Percentiles rank a stretch among this genome's conserved stretches.
Conservation (phyloP, 148 eudicot species). For the Rhododendron ovatum region DNA sequence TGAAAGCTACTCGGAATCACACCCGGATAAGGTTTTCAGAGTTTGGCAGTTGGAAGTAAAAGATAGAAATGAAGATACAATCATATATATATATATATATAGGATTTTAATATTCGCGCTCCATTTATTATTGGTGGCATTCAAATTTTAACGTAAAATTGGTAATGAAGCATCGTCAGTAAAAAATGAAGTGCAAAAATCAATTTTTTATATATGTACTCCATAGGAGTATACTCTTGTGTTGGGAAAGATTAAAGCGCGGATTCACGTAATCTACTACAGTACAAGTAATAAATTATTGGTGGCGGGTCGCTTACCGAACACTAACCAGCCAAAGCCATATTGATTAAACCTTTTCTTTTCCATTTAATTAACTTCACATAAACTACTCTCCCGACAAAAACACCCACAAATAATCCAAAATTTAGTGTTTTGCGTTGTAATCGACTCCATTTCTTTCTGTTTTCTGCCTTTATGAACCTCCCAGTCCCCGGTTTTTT, state of each 20-base stretch:
- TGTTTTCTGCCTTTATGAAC: neutral
- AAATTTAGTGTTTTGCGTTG: neutral
- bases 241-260: neutral
- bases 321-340: neutral
- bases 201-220: too few species aligned
- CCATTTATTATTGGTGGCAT: too few species aligned
- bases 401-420: neutral
- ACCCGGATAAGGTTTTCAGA: neutral
- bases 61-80: too few species aligned
- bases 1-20: neutral
- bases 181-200: too few species aligned
- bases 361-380: neutral
- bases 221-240: too few species aligned
- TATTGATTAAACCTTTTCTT: neutral
- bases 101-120: too few species aligned
- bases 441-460: conserved; percentile 2
- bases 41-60: neutral
- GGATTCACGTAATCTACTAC: neutral
- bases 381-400: neutral
- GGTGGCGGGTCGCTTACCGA: neutral
- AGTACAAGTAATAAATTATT: neutral
- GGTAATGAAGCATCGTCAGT: too few species aligned
- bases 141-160: too few species aligned
- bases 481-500: neutral
- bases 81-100: too few species aligned